Base-by-base conservation (phyloP, 2,329 filamentous ascomycete genomes). In the Diplodia sapinea region DNA sequence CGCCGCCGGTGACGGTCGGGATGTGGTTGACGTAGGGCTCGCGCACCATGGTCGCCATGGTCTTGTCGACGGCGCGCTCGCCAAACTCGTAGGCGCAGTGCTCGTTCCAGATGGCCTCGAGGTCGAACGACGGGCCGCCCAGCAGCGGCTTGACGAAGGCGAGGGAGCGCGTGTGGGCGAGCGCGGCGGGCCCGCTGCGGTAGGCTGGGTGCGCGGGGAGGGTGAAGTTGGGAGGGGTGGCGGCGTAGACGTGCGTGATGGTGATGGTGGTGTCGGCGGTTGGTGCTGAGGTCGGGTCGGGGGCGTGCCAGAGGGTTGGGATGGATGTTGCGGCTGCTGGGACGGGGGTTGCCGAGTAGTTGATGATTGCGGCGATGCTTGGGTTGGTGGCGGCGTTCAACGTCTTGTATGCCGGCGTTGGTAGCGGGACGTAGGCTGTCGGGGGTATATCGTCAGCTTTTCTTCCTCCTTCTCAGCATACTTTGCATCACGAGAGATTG, bases 21-120 rank as follows among this genome's bases (percentile, higher is more conserved):
- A 93, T 82, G 74, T 93, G 89, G 74, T 93, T 93, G 1, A 94
- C 91, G 73, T 93, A 93, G 1, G 91, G 91, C 75, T 92, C 87
- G 57, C 88, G 83, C 1, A 93, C 90, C 91, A 94, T 93, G 0
- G 91, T 93, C n/a, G 83, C 83, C 91, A 94, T 93, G 0, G 91
- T 94, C 70, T 87, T 86, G 69, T 87, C 87, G 0, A 92, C 90
- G 2, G 86, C 87, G 12, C 90, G 84, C 66, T 88, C 86, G 1
- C 78, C 86, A 74, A 94, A 94, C 74, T 93, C 90, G 71, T 85
- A 90, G 52, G 84, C 83, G 0, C 89, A 91, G 75, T 94, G 91
- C 76, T 93, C 90, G 8, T 93, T 90, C 91, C 91, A 94, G 59
- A 93, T 88, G 1, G 84, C 84, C 74, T 94, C 91, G 9, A 94